Base-by-base conservation (phyloP, 805 yeast species). In the Starmerella sirachaensis region DNA sequence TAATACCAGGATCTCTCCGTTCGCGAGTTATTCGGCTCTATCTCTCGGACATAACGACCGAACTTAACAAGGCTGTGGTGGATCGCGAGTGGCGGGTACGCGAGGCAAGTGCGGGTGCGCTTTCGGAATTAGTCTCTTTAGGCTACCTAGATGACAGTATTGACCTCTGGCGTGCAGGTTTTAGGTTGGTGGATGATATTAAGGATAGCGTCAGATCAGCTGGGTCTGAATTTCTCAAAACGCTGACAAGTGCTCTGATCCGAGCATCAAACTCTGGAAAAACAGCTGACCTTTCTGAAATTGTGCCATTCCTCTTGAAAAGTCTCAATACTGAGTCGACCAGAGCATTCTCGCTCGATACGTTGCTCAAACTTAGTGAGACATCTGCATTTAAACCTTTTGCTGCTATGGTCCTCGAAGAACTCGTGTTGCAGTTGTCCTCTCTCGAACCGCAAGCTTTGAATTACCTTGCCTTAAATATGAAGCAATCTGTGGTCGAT, bases 81-180 rank as follows among this genome's bases (percentile, higher is more conserved):
- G 74, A 73, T 41, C 70, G 77, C 37, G 96, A 91, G 57, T 91
- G 97, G 96, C 70, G 97, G 49, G 82, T 78, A 0, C 69, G 98
- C 48, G 91, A 88, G 53, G 95, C 95, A 0, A 73, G 91, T 55
- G 66, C 88, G 0, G 55, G 69, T 8, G 95, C 85, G 0, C 57
- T 82, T 38, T 62, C 71, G 22, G 85, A 83, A 46, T 58, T 88
- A 14, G 57, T 91, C 11, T 79, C 42, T n/a, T 43, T 45, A 18
- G 42, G 49, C 20, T 20, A 28, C 11, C n/a, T 30, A 2, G 31
- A 41, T 13, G 25, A 30, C 16, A 22, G 34, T 1, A 41, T 80
- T 41, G 74, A 73, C 5, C 72, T 88, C 22, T 88, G 96, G 96
- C 65, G 69, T 5, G 76, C 82, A 80, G 76, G 86, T 33, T 86